Conservation (phyloP, 495 filamentous ascomycete genomes). For the Hypoxylon crocopeplum region DNA sequence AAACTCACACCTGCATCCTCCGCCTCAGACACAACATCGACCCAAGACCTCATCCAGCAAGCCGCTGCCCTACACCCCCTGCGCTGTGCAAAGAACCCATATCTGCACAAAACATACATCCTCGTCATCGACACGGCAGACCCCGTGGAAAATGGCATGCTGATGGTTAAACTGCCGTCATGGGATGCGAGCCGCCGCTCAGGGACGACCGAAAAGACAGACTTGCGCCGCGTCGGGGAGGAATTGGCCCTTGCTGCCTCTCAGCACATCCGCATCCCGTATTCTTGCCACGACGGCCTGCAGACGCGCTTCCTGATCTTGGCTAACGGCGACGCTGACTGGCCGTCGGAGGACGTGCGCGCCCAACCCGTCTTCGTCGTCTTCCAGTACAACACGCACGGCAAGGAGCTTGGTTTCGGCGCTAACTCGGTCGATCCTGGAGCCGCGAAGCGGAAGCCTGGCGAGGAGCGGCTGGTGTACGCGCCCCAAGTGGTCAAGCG, state of each 20-base stretch:
- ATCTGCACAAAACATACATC: constrained; percentile 21
- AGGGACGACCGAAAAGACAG: constrained; percentile 8
- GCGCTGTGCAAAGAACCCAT: constrained; percentile 19
- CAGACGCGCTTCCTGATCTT: constrained; percentile 28
- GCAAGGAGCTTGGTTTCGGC: constrained; percentile 30
- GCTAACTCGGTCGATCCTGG: not conserved
- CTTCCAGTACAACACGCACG: constrained; percentile 29
- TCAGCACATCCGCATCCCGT: constrained; percentile 24
- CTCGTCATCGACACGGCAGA: constrained; percentile 25
- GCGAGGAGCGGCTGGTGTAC: constrained; percentile 26
- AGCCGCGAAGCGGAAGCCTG: constrained; percentile 2
- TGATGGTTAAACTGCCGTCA: constrained; percentile 24
- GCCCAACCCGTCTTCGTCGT: constrained; percentile 25
- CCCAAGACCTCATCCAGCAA: constrained; percentile 12
- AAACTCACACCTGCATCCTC: constrained; percentile 23
- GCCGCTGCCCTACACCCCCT: constrained; percentile 17
- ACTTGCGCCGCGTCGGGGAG: constrained; percentile 9
- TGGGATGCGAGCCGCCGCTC: constrained; percentile 13
- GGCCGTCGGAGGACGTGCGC: constrained; percentile 25
- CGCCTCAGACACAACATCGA: constrained; percentile 1
- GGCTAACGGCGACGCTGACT: constrained; percentile 21
- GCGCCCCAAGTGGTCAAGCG: constrained; percentile 11
- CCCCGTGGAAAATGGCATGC: constrained; percentile 23
- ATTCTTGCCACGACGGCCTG: constrained; percentile 27
- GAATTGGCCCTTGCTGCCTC: constrained; percentile 7